phyloP scores from a whole-genome alignment of 352 stramenopile genomes.

The Pythium guiyangense region DNA sequence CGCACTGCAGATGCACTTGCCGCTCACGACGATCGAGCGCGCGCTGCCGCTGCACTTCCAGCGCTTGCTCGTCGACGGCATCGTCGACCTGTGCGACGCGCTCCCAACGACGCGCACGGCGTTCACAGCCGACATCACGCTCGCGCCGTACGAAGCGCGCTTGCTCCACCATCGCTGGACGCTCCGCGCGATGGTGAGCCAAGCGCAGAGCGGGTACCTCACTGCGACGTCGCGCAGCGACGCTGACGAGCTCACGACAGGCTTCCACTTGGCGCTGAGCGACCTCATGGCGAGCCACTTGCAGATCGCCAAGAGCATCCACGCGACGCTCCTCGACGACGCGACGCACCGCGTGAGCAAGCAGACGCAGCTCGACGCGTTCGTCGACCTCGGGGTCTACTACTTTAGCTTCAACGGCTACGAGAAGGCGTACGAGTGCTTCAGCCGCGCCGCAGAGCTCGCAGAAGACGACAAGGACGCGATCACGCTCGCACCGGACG shows the following conservation, averaged over 20 bases:
- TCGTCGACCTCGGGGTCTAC: constrained; percentile 62
- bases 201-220: constrained; percentile 70
- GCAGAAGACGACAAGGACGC: constrained; percentile 28
- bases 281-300: constrained; percentile 55
- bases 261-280: constrained; percentile 65
- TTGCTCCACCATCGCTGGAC: constrained; percentile 77
- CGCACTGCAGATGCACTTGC: constrained; percentile 65
- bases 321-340: constrained; percentile 43
- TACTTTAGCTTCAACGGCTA: constrained; percentile 78
- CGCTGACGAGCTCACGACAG: constrained; percentile 53
- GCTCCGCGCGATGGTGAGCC: constrained; percentile 58
- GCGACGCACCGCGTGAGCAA: constrained; percentile 29
- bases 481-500: constrained; percentile 17
- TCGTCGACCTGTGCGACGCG: constrained; percentile 64
- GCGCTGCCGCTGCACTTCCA: constrained; percentile 73
- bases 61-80: constrained; percentile 74
- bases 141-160: constrained; percentile 44
- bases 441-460: constrained; percentile 58
- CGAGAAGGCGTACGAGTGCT: constrained; percentile 73
- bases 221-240: constrained; percentile 60
- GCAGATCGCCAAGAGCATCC: constrained; percentile 59
- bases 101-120: constrained; percentile 14
- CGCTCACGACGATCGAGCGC: constrained; percentile 49
- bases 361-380: constrained; percentile 54
- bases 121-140: constrained; percentile 26